Percentiles rank a stretch among this genome's conserved stretches.
These are phyloP conservation scores for Schizonepeta tenuifolia DNA, from an alignment of 257 asterid species.

Conservation along the genomic window DNA sequence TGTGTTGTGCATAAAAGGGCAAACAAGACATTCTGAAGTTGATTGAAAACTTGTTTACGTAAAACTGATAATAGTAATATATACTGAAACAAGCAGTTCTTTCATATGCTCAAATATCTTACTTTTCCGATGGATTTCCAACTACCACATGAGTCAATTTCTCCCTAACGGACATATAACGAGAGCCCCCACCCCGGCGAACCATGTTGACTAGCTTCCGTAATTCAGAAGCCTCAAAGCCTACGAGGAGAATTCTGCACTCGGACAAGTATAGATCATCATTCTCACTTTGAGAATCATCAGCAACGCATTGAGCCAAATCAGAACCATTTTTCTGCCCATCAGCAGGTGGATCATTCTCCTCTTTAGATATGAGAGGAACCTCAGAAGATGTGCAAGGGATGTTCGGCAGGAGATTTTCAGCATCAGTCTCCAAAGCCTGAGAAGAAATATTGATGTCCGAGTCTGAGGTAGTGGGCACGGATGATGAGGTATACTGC, in stretches of 20 bases:
- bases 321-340: conserved; percentile 42
- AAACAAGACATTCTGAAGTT: conserved; percentile 17
- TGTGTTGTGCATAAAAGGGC: conserved; percentile 3
- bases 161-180: conserved; percentile 76
- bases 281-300: conserved; percentile 86
- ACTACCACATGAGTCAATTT: conserved; percentile 88
- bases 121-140: conserved; percentile 86
- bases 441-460: conserved; percentile 47
- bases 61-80: conserved; percentile 21
- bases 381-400: conserved; percentile 46
- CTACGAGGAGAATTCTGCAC: conserved; percentile 85
- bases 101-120: conserved; percentile 44
- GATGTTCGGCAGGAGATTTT: conserved; percentile 44
- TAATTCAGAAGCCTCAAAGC: conserved; percentile 80
- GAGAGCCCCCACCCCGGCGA: conserved; percentile 97
- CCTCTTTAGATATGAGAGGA: conserved; percentile 49
- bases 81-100: conserved; percentile 29
- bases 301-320: conserved; percentile 59
- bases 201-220: conserved; percentile 88
- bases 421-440: conserved; percentile 55
- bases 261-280: conserved; percentile 86
- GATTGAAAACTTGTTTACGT: conserved; percentile 18
- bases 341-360: conserved; percentile 46
- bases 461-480: conserved; percentile 56
- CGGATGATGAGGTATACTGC: conserved; percentile 52